Base-by-base conservation (phyloP, 1,139 yeast genomes). In the Sugiyamaella xylanicola region DNA sequence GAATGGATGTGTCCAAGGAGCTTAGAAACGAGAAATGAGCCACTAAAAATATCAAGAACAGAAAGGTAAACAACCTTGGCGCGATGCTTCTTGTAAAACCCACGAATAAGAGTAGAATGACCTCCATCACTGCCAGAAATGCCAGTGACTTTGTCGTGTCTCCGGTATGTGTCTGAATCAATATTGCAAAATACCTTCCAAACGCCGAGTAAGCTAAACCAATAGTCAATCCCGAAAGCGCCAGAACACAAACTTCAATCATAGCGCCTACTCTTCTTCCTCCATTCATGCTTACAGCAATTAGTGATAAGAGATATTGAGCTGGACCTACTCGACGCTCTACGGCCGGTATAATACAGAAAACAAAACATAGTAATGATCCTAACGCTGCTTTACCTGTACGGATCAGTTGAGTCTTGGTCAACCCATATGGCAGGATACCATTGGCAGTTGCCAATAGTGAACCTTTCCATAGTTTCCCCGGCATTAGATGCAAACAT, bases 51-150 rank as follows among this genome's bases (percentile, higher is more conserved):
- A 77, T 56, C 7, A 80, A 77, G 59, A 79, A 77, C 2, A 74
- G 78, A 48, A 78, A 71, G 15, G 73, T 74, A 60, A 77, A 79
- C 59, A 78, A 70, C 53, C 77, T 72, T 45, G 78, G 81, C 1
- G 77, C 69, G 11, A 76, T 74, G 25, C 78, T 72, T 62, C 83
- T 70, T 68, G 77, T 69, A 75, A 79, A 77, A 0, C 82, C 83
- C 57, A 77, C 80, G 40, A 73, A 64, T 47, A 77, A 71, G 32
- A 79, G 66, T 80, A 78, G 77, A 29, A 77, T 42, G 0, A 76
- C 68, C 60, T 79, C 82, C 54, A 75, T 70, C 0, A 77, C 72
- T 1, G 79, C 78, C 49, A 79, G 58, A 21, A 77, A 66, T 0
- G 76, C 81, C 53, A 78, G 57, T 0, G 78, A 79, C 1, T 75